Base-by-base conservation (phyloP, 805 yeast genomes). In the Helenozyma rhizophorensis region DNA sequence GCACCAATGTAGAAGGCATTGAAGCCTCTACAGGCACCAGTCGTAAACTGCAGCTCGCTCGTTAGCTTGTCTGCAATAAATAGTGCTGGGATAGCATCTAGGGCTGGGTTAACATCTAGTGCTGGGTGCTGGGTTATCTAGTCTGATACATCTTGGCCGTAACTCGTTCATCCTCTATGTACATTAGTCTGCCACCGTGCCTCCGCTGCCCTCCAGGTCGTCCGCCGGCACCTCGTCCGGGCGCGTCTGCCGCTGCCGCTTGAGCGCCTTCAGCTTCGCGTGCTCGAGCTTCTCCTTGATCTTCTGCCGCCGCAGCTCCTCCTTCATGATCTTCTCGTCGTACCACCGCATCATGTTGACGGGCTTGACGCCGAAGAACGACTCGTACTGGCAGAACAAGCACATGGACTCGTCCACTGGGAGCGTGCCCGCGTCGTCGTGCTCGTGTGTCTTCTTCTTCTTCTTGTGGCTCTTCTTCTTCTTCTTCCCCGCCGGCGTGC, bases 311-410 rank as follows among this genome's bases (percentile, higher is more conserved):
- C 65, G 48, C 32, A 52, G 40, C 32, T 56, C 57, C 25, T 59
- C 65, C 32, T 50, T 50, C 25, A 32, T 42, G 22, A 61, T 46
- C 29, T 60, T 57, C 30, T 53, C 53, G 36, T 72, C 70, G 38
- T 68, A 68, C 71, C 75, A 69, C 45, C 65, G 68, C 38, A 73
- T 68, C 65, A 70, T 64, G 45, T 72, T 71, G 15, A 53, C 51
- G 0, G 80, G 79, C 30, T 71, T 68, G 27, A 52, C 54, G 2
- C 79, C 78, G 48, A 62, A 74, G 2, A 72, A 64, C 32, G 65
- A 60, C 45, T 72, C 74, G 48, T 72, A 74, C 42, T 73, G 76
- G 50, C 80, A 74, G 33, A 74, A 64, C 39, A 71, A 52, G 46
- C 80, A 74, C 39, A 65, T 49, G 24, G 39, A 22, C n/a, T 28